Base-by-base conservation (phyloP, 257 asterid species). In the Solanum tarapatanum region DNA sequence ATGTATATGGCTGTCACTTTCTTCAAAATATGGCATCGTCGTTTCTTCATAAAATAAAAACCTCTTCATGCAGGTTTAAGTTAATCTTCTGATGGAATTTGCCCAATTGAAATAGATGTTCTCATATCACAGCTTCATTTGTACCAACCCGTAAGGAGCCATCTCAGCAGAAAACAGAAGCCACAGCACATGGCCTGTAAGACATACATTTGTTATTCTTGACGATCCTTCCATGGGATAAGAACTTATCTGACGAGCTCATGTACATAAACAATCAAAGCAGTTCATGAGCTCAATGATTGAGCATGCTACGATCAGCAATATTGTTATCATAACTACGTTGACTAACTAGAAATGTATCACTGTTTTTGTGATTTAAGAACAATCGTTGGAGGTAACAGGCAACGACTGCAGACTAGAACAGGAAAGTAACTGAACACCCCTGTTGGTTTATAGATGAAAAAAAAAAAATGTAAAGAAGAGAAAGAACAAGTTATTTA, bases 111-210 rank as follows among this genome's bases (percentile, higher is more conserved):
- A 86, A 43, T 28, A 28, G 69, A 0, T 86, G 2, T 0, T 87
- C 26, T 60, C 17, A 1, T 55, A 17, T 84, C 33, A 62, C 55
- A 89, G 87, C 83, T 86, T 94, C 92, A 96, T 87, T 96, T 96
- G 87, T 96, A 96, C 99, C 99, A 96, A 58, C 98, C 98, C 10
- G 99, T 87, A 37, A 96, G 96, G 37, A 92, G 86, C 99, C 99
- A 95, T 86, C 99, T 93, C 41, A 96, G 93, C 48, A 92, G 33
- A 76, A 95, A 96, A 87, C 98, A 93, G 90, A 96, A 92, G 60
- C 94, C 93, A 58, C 99, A 94, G 92, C 98, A 96, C 21, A 92
- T 4, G n/a, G 95, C 99, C 99, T 95, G 91, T 19, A 37, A 39
- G 2, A 48, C 39, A 33, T 26, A 84, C 69, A 30, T 82, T 82